These are phyloP conservation scores for Hymenoscyphus linearis DNA, from an alignment of 2,329 filamentous ascomycete genomes.

Conservation along the genomic window DNA sequence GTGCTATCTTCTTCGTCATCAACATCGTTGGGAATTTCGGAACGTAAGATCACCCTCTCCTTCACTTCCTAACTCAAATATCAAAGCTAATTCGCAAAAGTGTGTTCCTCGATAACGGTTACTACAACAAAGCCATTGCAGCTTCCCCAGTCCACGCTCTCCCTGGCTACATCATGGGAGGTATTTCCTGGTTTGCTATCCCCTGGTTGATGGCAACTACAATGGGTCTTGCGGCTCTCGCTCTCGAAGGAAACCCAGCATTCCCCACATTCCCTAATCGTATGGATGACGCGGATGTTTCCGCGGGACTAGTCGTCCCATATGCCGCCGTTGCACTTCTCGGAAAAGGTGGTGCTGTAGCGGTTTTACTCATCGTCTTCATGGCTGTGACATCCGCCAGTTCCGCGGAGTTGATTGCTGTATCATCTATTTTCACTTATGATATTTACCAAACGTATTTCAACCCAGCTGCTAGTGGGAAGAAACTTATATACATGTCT, in stretches of 20 bases:
- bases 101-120: slow-evolving; percentile 81
- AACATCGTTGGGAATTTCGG: slow-evolving; percentile 82
- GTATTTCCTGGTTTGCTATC: slow-evolving; percentile 87
- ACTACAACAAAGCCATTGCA: slow-evolving; percentile 92
- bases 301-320: slow-evolving; percentile 76
- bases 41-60: slow-evolving; percentile 24
- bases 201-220: slow-evolving; percentile 87
- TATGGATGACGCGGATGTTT: slow-evolving; percentile 69
- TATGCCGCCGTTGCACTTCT: slow-evolving; percentile 80
- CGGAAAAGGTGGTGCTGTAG: slow-evolving; percentile 74
- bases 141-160: slow-evolving; percentile 80
- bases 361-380: slow-evolving; percentile 76
- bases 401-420: slow-evolving; percentile 78
- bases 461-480: slow-evolving; percentile 70
- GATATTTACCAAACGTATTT: slow-evolving; percentile 86
- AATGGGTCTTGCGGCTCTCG: slow-evolving; percentile 76
- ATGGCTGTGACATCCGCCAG: slow-evolving; percentile 86
- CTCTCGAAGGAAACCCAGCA: slow-evolving; percentile 65
- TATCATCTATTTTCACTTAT: slow-evolving; percentile 83
- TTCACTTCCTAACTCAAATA: neutral
- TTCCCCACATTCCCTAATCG: slow-evolving; percentile 71
- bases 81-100: slow-evolving; percentile 39
- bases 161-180: slow-evolving; percentile 77
- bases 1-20: slow-evolving; percentile 86
- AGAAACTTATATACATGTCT: slow-evolving; percentile 72